Evolutionary conservation across 768 basidiomycete species (phyloP), one percentile per base, ranked within the genome.

Genomic region (Tephrocybe sp.): DNA sequence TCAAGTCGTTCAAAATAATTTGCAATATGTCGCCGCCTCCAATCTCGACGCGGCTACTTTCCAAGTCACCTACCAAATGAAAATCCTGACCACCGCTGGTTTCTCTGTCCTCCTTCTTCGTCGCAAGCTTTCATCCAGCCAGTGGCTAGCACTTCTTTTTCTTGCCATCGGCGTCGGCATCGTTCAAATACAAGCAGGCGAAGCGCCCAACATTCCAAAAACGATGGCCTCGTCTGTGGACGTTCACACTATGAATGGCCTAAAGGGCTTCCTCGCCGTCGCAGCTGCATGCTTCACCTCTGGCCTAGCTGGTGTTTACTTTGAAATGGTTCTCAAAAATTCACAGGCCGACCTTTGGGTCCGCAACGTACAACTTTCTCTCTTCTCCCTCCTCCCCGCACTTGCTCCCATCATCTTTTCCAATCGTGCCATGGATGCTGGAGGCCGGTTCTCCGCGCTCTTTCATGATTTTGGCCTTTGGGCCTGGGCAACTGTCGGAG

Each of bases 21-120:
- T 98, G 27, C 94, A 97, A 69, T 97, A 92, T 67, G 86, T 94
- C 45, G 94, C 94, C 27, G 91, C 90, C 4, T 86, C 89, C 36
- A 97, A 98, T 67, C 75, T 98, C 52, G 87, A 93, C 57, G 93
- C 91, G 13, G 94, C 94, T 18, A 97, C 94, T 13, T 98, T 98
- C 69, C 94, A 97, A 68, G 93, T 95, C 64, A 91, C 85, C 37
- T 94, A 94, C 68, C 93, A 95, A 66, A 95, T 95, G 93, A 95
- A 95, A 69, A 93, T 95, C 61, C 82, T 95, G 57, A 94, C 93
- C 30, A 95, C 93, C 18, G 93, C 91, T 15, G 88, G 78, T 33
- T 94, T 94, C 67, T 91, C 89, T 18, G 91, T 94, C 36, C 58
- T 89, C 4, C 74, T 95, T 23, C 77, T 94, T 23, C 82, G 89